Evolutionary conservation across 2,329 filamentous ascomycete genomes (phyloP), one percentile per base, ranked within the genome.

Genomic region (Periconia digitata): DNA sequence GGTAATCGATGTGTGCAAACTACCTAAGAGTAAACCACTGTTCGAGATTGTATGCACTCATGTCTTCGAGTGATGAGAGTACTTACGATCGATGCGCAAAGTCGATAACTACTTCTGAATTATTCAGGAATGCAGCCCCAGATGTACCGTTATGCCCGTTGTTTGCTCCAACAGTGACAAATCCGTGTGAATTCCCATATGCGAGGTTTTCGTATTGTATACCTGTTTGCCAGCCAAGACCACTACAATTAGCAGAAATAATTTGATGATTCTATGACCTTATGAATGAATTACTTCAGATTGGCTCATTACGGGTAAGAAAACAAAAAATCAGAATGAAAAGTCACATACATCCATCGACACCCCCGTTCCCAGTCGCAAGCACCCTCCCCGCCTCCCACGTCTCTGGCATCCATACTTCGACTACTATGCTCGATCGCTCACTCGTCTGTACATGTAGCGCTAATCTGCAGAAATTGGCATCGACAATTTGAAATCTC

Each of bases 101-200:
- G 52, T 81, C 78, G 15, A 71, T 65, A 1, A 80, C 58, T 3
- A 76, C 70, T 29, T 78, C 76, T 1, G 70, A 66, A 16, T 77
- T 74, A 6, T 70, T 62, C 20, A 71, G 68, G 50, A 80, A 80
- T 1, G 72, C 63, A 21, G 60, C 44, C 3, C 77, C 79, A 4
- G 67, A 67, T 6, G 72, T 73, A 8, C 73, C 73, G 39, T 75
- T 74, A 43, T 76, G 71, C 2, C 73, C 73, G 15, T 69, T 74
- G 43, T 76, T 75, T 5, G 69, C 59, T 10, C 70, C 69, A 1
- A 71, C 67, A 4, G 68, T 63, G 1, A 72, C 70, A 43, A 75
- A 75, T 2, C 71, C 71, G 20, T 68, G 58, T 1, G 54, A 49
- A 0, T 63, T 47, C 3, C 63, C 64, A 47, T 76, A 75, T 2